Percentiles rank a stretch among this genome's conserved stretches.
Evolutionary conservation across 2,329 filamentous ascomycete genomes (phyloP).

Genomic region (Biscogniauxia sp.): DNA sequence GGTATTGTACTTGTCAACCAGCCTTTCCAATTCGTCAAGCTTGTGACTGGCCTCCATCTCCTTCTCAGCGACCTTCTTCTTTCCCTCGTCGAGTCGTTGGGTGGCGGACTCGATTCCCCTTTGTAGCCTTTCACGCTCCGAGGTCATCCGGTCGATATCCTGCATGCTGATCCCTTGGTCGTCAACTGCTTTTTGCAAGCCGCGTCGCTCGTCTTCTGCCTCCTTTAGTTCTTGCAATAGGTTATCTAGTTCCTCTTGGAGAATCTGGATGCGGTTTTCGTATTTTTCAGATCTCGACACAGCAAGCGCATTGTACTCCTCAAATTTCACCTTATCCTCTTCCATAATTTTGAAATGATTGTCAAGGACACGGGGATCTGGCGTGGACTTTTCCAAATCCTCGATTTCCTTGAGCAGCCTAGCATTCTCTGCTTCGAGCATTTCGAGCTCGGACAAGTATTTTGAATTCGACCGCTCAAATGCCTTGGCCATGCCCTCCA

Average conservation of each 20-base stretch:
- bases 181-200: conserved; percentile 83
- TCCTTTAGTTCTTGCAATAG: conserved; percentile 71
- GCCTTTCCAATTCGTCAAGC: conserved; percentile 87
- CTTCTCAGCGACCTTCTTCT: conserved; percentile 78
- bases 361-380: conserved; percentile 79
- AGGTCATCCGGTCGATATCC: conserved; percentile 98
- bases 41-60: conserved; percentile 83
- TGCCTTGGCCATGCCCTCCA: conserved; percentile 81
- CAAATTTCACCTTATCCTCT: conserved; percentile 92
- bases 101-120: conserved; percentile 78
- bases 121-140: conserved; percentile 89
- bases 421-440: conserved; percentile 83
- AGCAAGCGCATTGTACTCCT: conserved; percentile 86
- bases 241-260: conserved; percentile 86
- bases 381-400: conserved; percentile 81
- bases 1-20: conserved; percentile 90
- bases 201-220: conserved; percentile 76
- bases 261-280: conserved; percentile 71
- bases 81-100: conserved; percentile 77
- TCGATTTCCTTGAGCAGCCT: conserved; percentile 82
- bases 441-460: conserved; percentile 78
- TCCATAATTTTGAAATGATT: conserved; percentile 91
- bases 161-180: conserved; percentile 93
- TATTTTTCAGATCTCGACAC: conserved; percentile 87
- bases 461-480: conserved; percentile 84